phyloP scores from a whole-genome alignment of 495 filamentous ascomycete genomes.

The Aspergillus ellipticus region DNA sequence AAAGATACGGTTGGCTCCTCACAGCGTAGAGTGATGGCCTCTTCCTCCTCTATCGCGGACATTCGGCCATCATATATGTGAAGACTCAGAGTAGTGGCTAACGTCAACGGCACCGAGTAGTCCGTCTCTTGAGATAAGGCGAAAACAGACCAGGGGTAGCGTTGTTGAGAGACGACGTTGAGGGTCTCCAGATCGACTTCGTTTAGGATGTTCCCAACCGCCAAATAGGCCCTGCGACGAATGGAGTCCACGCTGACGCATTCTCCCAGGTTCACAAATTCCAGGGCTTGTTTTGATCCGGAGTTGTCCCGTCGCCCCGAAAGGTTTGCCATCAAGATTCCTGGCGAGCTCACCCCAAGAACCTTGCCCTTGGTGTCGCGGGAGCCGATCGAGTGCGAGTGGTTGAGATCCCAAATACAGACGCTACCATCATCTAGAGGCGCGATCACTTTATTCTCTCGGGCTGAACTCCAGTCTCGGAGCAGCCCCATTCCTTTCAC shows the following conservation, averaged over 20 bases:
- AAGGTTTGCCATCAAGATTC: conserved; percentile 53
- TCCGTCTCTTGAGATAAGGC: conserved; percentile 74
- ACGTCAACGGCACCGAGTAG: conserved; percentile 68
- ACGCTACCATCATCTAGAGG: conserved; percentile 84
- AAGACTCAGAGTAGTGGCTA: conserved; percentile 78
- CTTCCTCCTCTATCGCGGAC: conserved; percentile 39
- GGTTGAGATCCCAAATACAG: conserved; percentile 79
- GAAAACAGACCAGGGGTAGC: conserved; percentile 79
- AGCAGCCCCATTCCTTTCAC: conserved; percentile 62
- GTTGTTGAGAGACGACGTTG: conserved; percentile 63
- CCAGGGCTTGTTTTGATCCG: conserved; percentile 41
- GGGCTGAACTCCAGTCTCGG: conserved; percentile 45
- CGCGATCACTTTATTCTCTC: conserved; percentile 60
- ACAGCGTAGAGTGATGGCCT: conserved; percentile 39
- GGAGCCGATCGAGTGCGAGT: conserved; percentile 43
- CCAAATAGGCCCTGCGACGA: conserved; percentile 70
- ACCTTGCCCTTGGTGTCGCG: conserved; percentile 57
- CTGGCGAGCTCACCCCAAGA: conserved; percentile 58
- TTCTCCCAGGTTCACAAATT: conserved; percentile 72
- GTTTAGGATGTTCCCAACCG: conserved; percentile 69
- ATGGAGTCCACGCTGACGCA: conserved; percentile 76
- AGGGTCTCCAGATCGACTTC: conserved; percentile 82
- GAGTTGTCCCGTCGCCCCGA: conserved; percentile 41
- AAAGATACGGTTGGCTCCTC: conserved; percentile 29
- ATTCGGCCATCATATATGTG: conserved; percentile 79